Percentiles rank a stretch among this genome's conserved stretches.
These are phyloP conservation scores for Rubia peregrina DNA, from an alignment of 305 asterid species.

Conservation along the genomic window DNA sequence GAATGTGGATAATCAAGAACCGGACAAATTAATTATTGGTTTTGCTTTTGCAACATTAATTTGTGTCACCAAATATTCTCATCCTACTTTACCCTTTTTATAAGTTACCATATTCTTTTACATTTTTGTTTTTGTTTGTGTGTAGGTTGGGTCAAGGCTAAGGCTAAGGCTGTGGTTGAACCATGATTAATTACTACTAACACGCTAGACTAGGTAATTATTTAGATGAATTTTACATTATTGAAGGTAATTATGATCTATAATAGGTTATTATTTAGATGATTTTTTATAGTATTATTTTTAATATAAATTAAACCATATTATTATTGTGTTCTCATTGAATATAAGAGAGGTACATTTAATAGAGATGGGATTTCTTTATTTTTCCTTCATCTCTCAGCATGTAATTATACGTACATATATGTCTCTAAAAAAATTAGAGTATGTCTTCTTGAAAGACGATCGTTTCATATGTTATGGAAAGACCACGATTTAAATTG, in stretches of 20 bases:
- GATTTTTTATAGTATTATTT: no score
- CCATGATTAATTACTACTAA: background rate
- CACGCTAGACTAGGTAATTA: background rate
- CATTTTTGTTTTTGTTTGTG: background rate
- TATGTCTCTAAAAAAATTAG: no score
- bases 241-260: background rate
- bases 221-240: background rate
- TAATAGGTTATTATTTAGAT: no score
- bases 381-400: no score
- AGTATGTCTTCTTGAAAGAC: no score
- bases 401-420: no score
- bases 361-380: no score
- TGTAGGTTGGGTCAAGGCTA: background rate
- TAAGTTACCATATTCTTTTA: background rate
- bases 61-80: background rate
- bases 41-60: background rate
- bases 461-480: no score
- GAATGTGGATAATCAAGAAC: background rate
- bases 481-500: no score
- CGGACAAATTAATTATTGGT: slow-evolving; percentile 2
- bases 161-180: background rate
- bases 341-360: no score
- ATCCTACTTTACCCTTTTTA: background rate
- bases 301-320: no score
- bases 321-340: no score